These are phyloP conservation scores for Apiospora kogelbergensis DNA, from an alignment of 2,329 filamentous ascomycete genomes.

Conservation along the genomic window DNA sequence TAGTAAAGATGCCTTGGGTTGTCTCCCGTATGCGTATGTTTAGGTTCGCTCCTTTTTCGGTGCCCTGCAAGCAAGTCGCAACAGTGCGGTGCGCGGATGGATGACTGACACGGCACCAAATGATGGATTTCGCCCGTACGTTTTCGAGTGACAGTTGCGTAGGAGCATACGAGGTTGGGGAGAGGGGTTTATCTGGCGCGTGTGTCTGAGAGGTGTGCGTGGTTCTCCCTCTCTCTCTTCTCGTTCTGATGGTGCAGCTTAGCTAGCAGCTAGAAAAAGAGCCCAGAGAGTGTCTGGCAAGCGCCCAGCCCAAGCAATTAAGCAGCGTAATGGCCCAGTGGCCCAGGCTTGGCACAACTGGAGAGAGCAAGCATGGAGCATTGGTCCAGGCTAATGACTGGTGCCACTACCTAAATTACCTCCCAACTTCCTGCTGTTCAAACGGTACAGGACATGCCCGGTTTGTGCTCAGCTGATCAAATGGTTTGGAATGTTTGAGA, in stretches of 20 bases:
- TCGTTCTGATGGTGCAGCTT: too few species aligned
- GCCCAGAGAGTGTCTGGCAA: neutral
- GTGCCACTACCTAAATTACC: conserved; percentile 2
- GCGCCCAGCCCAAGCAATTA: neutral
- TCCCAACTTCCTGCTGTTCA: neutral
- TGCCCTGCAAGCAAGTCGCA: conserved; percentile 2
- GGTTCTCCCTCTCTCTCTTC: too few species aligned
- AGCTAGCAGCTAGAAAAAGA: neutral
- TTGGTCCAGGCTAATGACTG: neutral
- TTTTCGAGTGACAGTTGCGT: conserved; percentile 4
- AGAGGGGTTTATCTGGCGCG: conserved; percentile 1
- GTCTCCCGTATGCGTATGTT: neutral
- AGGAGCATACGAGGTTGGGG: neutral
- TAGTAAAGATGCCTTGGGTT: neutral
- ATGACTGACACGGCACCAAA: conserved; percentile 4
- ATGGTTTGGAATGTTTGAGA: neutral
- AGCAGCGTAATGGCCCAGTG: conserved; percentile 1
- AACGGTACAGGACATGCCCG: neutral
- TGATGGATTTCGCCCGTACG: conserved; percentile 1
- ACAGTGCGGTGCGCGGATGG: neutral
- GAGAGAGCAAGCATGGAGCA: neutral
- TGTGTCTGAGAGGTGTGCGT: neutral
- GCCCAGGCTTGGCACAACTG: neutral
- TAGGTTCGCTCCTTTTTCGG: neutral
- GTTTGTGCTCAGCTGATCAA: neutral